Evolutionary conservation across 176 grass and related monocot species (phyloP), one percentile per base, ranked within the genome.

Genomic region (Rhipidocladum racemiflorum): DNA sequence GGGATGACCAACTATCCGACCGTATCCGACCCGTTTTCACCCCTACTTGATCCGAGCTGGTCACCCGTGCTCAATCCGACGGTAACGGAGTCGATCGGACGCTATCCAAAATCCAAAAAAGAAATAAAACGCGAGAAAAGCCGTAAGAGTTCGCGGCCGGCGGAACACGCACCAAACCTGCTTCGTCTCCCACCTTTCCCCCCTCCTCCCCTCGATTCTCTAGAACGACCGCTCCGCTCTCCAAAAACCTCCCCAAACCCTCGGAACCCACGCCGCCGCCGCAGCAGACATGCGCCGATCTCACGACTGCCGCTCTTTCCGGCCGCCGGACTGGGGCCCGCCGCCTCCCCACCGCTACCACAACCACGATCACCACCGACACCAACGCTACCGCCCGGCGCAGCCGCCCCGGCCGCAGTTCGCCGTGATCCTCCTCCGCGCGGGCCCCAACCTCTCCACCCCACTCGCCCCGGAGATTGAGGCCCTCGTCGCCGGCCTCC

Each of bases 401-500:
- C 63, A 57, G 66, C 63, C 21, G 54, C 24, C 71, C 9, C 43
- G 13, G 14, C 61, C 76, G 48, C 61, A 46, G 65, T 87, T 91
- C 76, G n/a, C 23, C 4, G 85, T 95, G 17, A 15, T 81, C 38
- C 88, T 95, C 51, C 23, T 83, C 61, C 76, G 84, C 39, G 70
- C 60, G 51, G 70, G 57, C 12, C 34, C 64, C 30, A 25, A 77
- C 60, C 8, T 35, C 13, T 67, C 88, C 59, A 15, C 23, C 21
- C 78, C 77, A 13, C 57, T 81, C 21, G 72, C 73, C 50, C 61
- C 65, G 20, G 90, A 90, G 44, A 67, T 92, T 2, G 60, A 92
- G 77, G 80, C 86, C 50, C 79, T 98, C 69, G 48, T 98, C 13
- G 46, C 76, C 11, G 72, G 65, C 25, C 86, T 86, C 38, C 62